Conservation (phyloP, 345 rosid species). For the Hirschfeldia incana region DNA sequence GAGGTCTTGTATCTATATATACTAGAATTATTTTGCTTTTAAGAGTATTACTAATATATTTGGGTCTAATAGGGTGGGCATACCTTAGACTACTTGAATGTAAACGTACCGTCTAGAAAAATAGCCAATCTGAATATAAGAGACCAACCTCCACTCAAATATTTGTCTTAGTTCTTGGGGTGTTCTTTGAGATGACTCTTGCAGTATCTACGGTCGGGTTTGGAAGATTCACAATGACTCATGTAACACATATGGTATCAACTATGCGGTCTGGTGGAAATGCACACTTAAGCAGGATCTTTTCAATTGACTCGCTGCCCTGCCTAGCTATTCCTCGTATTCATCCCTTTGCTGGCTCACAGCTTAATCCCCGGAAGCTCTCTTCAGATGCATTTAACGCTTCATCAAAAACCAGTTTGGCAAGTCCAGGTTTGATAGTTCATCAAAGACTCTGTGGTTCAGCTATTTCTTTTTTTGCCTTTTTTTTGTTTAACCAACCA, state of each 20-base stretch:
- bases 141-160: background rate
- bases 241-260: background rate
- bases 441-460: background rate
- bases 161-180: background rate
- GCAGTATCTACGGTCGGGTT: background rate
- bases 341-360: background rate
- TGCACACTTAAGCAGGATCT: background rate
- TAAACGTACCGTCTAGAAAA: background rate
- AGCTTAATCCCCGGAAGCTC: background rate
- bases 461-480: too few species aligned
- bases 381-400: background rate
- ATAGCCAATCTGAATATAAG: background rate
- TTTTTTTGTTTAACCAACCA: background rate
- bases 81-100: background rate
- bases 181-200: conserved; percentile 1
- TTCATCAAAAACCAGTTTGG: background rate
- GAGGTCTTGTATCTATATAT: background rate
- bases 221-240: background rate
- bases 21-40: background rate
- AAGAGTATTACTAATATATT: too few species aligned
- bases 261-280: background rate
- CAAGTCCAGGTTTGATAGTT: background rate
- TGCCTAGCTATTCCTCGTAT: background rate
- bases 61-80: too few species aligned
- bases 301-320: background rate